Conservation (phyloP, 345 rosid species). For the Capsella bursapastoris region DNA sequence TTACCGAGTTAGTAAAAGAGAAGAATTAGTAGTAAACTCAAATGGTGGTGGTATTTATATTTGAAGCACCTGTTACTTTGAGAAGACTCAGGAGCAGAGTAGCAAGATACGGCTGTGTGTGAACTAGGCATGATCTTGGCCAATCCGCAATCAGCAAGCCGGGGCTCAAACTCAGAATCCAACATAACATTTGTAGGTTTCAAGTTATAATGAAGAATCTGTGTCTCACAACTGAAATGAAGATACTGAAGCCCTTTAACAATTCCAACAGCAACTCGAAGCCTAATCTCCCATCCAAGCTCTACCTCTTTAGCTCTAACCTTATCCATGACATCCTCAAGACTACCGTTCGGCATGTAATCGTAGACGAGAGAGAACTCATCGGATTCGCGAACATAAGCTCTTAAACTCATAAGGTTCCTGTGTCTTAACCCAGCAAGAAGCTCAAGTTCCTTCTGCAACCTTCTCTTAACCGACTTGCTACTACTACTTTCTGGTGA, state of each 20-base stretch:
- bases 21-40: neutral
- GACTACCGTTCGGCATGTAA: slow-evolving; percentile 77
- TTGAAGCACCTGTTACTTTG: slow-evolving; percentile 70
- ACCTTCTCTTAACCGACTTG: slow-evolving; percentile 69
- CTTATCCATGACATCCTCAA: slow-evolving; percentile 79
- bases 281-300: slow-evolving; percentile 85
- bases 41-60: neutral
- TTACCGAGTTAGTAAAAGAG: slow-evolving; percentile 29
- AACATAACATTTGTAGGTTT: slow-evolving; percentile 91
- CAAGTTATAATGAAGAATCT: slow-evolving; percentile 77
- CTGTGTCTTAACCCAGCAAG: slow-evolving; percentile 80
- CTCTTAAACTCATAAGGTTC: slow-evolving; percentile 87
- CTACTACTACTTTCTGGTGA: slow-evolving; percentile 57
- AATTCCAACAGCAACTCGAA: slow-evolving; percentile 84
- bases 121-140: slow-evolving; percentile 67
- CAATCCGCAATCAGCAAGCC: slow-evolving; percentile 82
- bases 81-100: slow-evolving; percentile 79
- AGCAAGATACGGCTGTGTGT: slow-evolving; percentile 53
- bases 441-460: slow-evolving; percentile 81
- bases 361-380: slow-evolving; percentile 84
- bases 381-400: slow-evolving; percentile 76
- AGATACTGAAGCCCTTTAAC: slow-evolving; percentile 89
- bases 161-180: slow-evolving; percentile 89
- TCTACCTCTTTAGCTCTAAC: slow-evolving; percentile 68
- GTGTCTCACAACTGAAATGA: slow-evolving; percentile 66